Conservation (phyloP, 495 filamentous ascomycete species). For the Penicilliopsis zonata region DNA sequence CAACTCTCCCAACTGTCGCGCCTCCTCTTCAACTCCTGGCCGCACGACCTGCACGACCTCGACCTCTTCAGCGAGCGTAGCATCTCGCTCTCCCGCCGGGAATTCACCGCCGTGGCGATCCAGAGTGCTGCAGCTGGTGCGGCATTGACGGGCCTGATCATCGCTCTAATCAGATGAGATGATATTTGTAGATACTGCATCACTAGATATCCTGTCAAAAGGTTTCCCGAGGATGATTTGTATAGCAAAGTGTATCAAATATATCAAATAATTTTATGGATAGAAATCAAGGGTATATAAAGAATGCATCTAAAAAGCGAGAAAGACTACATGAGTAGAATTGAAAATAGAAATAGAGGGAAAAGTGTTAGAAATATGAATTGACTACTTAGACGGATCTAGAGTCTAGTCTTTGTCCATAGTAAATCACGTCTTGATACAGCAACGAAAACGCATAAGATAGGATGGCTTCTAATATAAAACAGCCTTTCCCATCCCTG, state of each 20-base stretch:
- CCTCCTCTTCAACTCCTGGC: conserved; percentile 33
- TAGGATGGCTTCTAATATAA: conserved; percentile 24
- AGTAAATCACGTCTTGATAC: conserved; percentile 34
- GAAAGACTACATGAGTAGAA: no score
- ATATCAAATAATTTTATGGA: no score
- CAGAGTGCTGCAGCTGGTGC: conserved; percentile 67
- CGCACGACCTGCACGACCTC: conserved; percentile 32
- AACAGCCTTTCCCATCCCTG: not conserved
- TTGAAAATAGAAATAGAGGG: conserved; percentile 5
- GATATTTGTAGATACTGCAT: no score
- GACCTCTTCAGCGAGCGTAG: conserved; percentile 57
- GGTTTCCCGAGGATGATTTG: no score
- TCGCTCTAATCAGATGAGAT: conserved; percentile 46
- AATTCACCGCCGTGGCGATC: conserved; percentile 58
- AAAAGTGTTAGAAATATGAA: conserved; percentile 21
- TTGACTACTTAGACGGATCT: conserved; percentile 11
- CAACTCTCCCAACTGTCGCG: conserved; percentile 13
- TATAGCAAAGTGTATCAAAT: no score
- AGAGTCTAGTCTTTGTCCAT: no score
- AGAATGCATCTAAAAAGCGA: no score
- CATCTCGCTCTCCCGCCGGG: conserved; percentile 56
- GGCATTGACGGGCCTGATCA: conserved; percentile 44
- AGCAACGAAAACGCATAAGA: conserved; percentile 20
- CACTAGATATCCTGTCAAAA: no score
- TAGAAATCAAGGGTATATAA: not conserved